Base-by-base conservation (phyloP, 1,284 basidiomycete species). In the Microbotryum intermedium region DNA sequence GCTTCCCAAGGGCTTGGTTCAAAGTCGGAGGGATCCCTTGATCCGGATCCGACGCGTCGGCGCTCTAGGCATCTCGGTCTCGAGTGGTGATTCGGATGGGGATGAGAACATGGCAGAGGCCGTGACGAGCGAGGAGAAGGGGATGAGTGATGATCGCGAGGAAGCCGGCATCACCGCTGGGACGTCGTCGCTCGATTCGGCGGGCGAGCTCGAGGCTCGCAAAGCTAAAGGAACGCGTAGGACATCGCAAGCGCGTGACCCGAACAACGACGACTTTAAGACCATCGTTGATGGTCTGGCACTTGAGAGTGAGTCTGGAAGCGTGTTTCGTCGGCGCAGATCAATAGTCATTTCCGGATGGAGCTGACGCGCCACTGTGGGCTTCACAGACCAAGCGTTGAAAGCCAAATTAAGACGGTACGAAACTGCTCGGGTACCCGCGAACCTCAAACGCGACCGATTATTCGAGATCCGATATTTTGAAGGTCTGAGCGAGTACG, bases 391-490 rank as follows among this genome's bases (percentile, higher is more conserved):
- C 39, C 60, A 54, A 50, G 34, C 54, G 25, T 53, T 67, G 10
- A 60, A 62, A 13, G 59, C 53, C 1, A 56, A 59, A 4, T 59
- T 67, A 1, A 43, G 55, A 18, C 63, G 61, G 6, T 67, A 65
- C 57, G 66, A 67, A 18, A 57, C 57, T 3, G 48, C 39, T 3
- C 49, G 53, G 8, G 55, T 67, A 5, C 59, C 66, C 10, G 7
- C 26, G 16, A 58, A 62, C 5, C 46, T 67, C 42, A 63, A 65
- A 53, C 52, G 58, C 20, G 61, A 62, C 23, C 57, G 63, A 9
- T 29, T 67, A 4, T 65, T 67, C 48, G 66, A 67, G 44, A 56
- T 67, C 13, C 60, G 66, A 11, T 67, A 60, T 43, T 62, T 58
- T 28, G 57, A 58, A 11, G 66, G 58, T 13, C 49, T 67, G 1